These are phyloP conservation scores for Thamnidium elegans DNA, from an alignment of 192 early-diverging fungal species.

Conservation along the genomic window DNA sequence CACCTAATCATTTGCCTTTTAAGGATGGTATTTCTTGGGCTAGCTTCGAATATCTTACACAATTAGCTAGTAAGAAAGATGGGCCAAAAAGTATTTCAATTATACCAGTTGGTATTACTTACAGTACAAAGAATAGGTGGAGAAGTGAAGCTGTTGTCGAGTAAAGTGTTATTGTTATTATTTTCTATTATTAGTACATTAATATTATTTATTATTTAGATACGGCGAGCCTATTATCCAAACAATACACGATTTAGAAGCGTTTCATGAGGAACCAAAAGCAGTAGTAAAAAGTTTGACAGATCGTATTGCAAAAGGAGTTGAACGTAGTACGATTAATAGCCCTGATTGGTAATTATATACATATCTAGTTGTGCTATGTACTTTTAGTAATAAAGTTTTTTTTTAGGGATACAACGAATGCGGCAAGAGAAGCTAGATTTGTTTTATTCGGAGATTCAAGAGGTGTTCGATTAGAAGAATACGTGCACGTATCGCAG, in stretches of 20 bases:
- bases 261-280: conserved; percentile 38
- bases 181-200: neutral
- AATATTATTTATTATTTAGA: conserved; percentile 7
- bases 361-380: neutral
- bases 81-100: conserved; percentile 13
- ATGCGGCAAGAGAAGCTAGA: conserved; percentile 38
- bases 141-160: conserved; percentile 38
- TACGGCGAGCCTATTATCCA: conserved; percentile 43
- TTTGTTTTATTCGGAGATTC: conserved; percentile 40
- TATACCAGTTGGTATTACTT: conserved; percentile 38
- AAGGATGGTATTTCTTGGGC: conserved; percentile 55
- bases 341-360: conserved; percentile 44
- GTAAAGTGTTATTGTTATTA: conserved; percentile 13
- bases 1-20: conserved; percentile 39
- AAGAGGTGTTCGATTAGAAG: conserved; percentile 33
- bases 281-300: conserved; percentile 43
- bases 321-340: conserved; percentile 45
- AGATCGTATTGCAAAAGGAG: conserved; percentile 32
- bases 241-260: conserved; percentile 23
- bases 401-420: conserved; percentile 39
- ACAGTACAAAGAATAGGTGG: conserved; percentile 39
- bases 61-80: conserved; percentile 2
- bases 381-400: neutral
- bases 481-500: conserved; percentile 45
- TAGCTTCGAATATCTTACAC: conserved; percentile 35